phyloP scores from a whole-genome alignment of 169 alveolate species.

The Haemoproteus tartakovskyi region DNA sequence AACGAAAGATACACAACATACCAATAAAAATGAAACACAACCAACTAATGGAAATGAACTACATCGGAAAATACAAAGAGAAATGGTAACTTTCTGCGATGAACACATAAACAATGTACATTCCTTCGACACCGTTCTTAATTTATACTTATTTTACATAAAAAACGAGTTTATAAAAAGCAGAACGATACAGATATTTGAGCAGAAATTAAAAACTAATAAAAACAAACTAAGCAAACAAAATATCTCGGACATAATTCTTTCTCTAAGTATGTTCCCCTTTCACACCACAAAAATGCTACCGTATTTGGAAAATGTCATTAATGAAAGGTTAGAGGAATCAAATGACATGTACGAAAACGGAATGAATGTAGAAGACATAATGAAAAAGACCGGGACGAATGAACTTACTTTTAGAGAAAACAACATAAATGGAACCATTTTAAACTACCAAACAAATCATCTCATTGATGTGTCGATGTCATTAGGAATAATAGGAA shows the following conservation, averaged over 20 bases:
- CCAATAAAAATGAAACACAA: too few species aligned
- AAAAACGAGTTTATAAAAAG: conserved; percentile 24
- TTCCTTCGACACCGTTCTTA: conserved; percentile 8
- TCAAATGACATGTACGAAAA: neutral
- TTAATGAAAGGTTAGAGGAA: conserved; percentile 18
- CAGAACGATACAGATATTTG: conserved; percentile 36
- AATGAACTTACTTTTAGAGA: neutral
- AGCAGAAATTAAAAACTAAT: conserved; percentile 49
- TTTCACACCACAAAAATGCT: conserved; percentile 56
- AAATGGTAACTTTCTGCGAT: conserved; percentile 40
- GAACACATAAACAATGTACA: conserved; percentile 12
- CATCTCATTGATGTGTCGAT: conserved; percentile 36
- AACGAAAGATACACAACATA: too few species aligned
- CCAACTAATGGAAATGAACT: neutral
- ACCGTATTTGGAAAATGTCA: conserved; percentile 34
- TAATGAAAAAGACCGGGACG: neutral
- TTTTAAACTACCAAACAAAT: conserved; percentile 4
- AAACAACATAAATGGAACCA: neutral
- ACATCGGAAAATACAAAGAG: conserved; percentile 1
- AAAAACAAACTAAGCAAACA: conserved; percentile 34
- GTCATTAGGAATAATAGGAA: conserved; percentile 50
- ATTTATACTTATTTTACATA: conserved; percentile 34
- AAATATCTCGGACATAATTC: conserved; percentile 36
- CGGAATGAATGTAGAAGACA: neutral
- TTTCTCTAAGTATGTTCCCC: conserved; percentile 54